phyloP scores from a whole-genome alignment of 2,329 filamentous ascomycete species.

The Colletotrichum liriopes region DNA sequence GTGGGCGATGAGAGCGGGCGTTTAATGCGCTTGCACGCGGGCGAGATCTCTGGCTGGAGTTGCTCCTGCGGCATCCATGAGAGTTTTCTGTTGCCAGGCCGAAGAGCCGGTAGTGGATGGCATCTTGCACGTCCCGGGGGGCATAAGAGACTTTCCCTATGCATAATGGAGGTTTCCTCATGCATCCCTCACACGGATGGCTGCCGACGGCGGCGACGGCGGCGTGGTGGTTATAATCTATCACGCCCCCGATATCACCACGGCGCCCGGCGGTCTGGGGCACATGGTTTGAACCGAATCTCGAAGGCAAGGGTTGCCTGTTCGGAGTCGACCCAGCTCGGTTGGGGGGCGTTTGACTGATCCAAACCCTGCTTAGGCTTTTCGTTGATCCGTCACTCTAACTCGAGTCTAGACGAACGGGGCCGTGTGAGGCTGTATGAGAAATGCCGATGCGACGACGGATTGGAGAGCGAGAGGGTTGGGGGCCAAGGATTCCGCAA shows the following conservation, averaged over 20 bases:
- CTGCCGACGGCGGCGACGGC: background rate
- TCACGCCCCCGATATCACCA: background rate
- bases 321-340: background rate
- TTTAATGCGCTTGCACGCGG: conserved; percentile 4
- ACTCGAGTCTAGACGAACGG: conserved; percentile 11
- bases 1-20: background rate
- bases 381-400: conserved; percentile 9
- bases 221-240: background rate
- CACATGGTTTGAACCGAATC: background rate
- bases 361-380: background rate
- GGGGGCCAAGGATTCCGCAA: background rate
- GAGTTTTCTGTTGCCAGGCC: too few species aligned
- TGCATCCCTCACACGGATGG: background rate
- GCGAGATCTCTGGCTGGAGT: background rate
- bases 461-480: background rate
- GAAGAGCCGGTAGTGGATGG: background rate
- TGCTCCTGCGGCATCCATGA: too few species aligned
- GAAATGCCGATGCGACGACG: background rate
- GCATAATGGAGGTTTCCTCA: background rate
- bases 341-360: conserved; percentile 1
- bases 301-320: conserved; percentile 1
- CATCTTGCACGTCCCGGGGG: too few species aligned
- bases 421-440: background rate
- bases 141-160: background rate
- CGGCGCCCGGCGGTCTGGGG: background rate